Conservation (phyloP, 371 early-diverging fungal genomes). For the Nematocida sp. region DNA sequence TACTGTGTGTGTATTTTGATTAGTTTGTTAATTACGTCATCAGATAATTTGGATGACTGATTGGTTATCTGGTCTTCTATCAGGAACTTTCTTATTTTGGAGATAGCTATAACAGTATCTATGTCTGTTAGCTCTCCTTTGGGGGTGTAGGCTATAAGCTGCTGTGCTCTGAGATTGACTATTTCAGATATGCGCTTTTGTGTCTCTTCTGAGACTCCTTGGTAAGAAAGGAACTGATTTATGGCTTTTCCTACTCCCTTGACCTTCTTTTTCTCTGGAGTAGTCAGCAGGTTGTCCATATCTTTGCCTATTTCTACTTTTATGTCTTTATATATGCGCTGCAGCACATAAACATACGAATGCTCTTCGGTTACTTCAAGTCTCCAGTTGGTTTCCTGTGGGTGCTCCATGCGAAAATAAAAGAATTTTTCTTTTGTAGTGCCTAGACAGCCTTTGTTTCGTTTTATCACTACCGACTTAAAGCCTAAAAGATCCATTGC, state of each 20-base stretch:
- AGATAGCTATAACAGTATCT: constrained; percentile 22
- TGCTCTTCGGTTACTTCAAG: constrained; percentile 17
- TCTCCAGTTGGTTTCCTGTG: neutral
- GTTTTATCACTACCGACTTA: no score
- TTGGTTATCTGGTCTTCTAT: constrained; percentile 41
- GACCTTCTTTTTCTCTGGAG: constrained; percentile 20
- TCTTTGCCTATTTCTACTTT: constrained; percentile 18
- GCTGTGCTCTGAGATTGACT: constrained; percentile 33
- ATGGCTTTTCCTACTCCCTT: constrained; percentile 35
- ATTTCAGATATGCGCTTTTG: constrained; percentile 12
- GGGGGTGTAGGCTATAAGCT: constrained; percentile 34
- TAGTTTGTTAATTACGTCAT: constrained; percentile 31
- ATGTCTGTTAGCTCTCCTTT: neutral
- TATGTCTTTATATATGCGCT: neutral
- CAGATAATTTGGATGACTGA: constrained; percentile 33
- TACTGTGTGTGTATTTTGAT: constrained; percentile 8
- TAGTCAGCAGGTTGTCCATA: neutral
- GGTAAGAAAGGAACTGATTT: neutral
- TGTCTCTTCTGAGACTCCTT: neutral
- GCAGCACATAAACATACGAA: constrained; percentile 29
- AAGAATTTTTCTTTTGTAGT: constrained; percentile 14
- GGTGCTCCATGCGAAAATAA: neutral
- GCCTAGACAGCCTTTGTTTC: no score
- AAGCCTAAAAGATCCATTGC: no score
- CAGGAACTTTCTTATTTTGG: constrained; percentile 47